These are phyloP conservation scores for Cercospora sp. DNA, from an alignment of 2,329 filamentous ascomycete species.

Conservation along the genomic window DNA sequence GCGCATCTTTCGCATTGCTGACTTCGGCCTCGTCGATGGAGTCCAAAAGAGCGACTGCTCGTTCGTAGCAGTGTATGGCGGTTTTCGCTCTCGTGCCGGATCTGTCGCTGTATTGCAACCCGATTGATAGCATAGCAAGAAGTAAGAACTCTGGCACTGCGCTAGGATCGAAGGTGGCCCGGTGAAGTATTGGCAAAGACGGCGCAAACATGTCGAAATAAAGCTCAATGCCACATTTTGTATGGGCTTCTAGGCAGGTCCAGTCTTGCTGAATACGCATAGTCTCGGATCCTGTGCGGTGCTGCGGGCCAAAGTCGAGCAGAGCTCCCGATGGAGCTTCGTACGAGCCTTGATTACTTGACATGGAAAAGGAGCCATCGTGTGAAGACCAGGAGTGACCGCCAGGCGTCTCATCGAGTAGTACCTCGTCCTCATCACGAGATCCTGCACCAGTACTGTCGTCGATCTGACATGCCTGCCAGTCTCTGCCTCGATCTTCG, in stretches of 20 bases:
- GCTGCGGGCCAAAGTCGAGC: not conserved
- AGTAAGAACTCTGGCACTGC: not conserved
- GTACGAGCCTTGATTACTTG: not conserved
- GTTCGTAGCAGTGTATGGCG: constrained; percentile 12
- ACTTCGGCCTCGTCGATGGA: not conserved
- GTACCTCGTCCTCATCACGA: not conserved
- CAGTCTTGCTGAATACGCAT: not conserved
- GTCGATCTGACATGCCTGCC: not conserved
- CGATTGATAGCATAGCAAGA: not conserved
- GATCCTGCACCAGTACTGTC: not conserved
- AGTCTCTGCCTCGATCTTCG: not conserved
- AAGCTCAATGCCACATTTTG: not conserved
- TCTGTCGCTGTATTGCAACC: not conserved
- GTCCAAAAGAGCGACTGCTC: constrained; percentile 7
- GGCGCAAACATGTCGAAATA: not conserved
- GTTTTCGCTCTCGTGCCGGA: too few species aligned
- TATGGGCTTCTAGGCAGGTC: not conserved
- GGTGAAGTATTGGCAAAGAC: not conserved
- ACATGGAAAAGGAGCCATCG: not conserved
- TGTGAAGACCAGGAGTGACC: not conserved
- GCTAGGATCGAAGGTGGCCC: not conserved
- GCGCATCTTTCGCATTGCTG: constrained; percentile 24
- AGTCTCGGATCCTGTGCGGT: too few species aligned
- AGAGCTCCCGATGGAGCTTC: not conserved
- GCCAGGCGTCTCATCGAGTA: not conserved